Evolutionary conservation across 2,329 filamentous ascomycete genomes (phyloP), one percentile per base, ranked within the genome.

Genomic region (Triangularia setosa): DNA sequence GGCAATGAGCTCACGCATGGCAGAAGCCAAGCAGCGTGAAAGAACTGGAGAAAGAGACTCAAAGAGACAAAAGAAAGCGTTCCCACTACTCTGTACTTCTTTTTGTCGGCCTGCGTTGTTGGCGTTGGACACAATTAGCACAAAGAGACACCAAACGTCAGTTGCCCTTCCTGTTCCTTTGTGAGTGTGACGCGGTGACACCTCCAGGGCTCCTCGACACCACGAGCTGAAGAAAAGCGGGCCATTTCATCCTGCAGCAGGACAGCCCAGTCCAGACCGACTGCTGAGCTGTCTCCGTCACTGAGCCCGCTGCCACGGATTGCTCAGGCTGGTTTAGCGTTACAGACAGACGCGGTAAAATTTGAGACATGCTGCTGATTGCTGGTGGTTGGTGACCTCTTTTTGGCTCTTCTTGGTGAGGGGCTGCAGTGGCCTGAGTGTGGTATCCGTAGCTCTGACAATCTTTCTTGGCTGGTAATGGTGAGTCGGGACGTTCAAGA

Each of bases 271-370:
- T 53, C 58, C 58, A 60, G 58, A 44, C 58, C 58, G 40, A 27
- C 16, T 44, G 12, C 40, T 27, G 40, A 58, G 30, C n/a, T 35
- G 30, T 8, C 7, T 18, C 21, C 11, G 55, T 21, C 6, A 30
- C 55, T 40, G 35, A 9, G 8, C 14, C 18, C 16, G 24, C 7
- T 25, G 54, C 25, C 9, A 55, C 54, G 27, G 54, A 40, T 52
- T 60, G 8, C 58, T 60, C 58, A 60, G 44, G 23, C 18, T 33
- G 40, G 40, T 33, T 16, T 60, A 60, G 58, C 58, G 58, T 28
- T 53, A 18, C 11, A 60, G 23, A 28, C n/a, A 53, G 21, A 53
- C 48, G 11, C 24, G n/a, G 52, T 16, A 28, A 8, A 16, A 55
- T 55, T 28, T 55, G 52, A 55, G 52, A 55, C 52, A 55, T 55